Evolutionary conservation across 768 basidiomycete genomes (phyloP), one percentile per base, ranked within the genome.

Genomic region (Auricularia sp.): DNA sequence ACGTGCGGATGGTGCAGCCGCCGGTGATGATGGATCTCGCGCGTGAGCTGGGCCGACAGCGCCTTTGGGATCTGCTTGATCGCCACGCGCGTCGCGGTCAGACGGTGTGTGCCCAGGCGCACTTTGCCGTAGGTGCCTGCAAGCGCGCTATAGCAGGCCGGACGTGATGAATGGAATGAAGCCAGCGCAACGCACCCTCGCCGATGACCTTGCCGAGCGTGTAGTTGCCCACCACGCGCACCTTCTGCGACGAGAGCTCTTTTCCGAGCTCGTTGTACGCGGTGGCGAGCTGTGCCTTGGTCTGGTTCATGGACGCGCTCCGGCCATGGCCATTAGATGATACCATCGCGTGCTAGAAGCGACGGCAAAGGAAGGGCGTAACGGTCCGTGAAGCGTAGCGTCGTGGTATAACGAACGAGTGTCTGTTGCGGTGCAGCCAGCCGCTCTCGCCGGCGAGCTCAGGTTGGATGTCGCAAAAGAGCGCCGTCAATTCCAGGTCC

Each of bases 1-100:
- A 99, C 85, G 73, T 97, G 87, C 0, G 94, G 94, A 71, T 98
- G 96, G 73, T 97, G 97, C 13, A 99, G 84, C 61, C 93, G 90
- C 62, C 96, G 90, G 77, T 99, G 96, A 71, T 99, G 97, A 72
- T 99, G 96, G 64, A 99, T 97, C 78, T 99, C 96, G 68, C 96
- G 86, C 34, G 97, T 99, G 47, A 99, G 82, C 18, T 90, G 83
- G 5, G 94, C 84, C 37, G 95, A 92, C 81, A 94, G 85, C 65
- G 87, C 85, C 76, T 98, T 98, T 44, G 96, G 93, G 68, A 98
- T 96, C 76, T 98, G 95, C 78, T 99, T 99, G 79, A 99, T 89
- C 64, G 96, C 96, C 69, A 96, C 95, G 63, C 93, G 85, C 56
- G 88, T 88, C 6, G 89, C 90, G 2, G 95, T 94, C 59, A 98